Conservation (phyloP, 129 eudicot genomes). For the sunflower (Helianthus annuus) region HanXRQr2.0-SUNRISE NC_035441.2:115345259-115345758, state of each 20-base stretch:
- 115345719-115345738: not conserved
- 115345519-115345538: too few species aligned
- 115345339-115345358: not conserved
- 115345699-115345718: not conserved
- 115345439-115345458: too few species aligned
- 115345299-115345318: too few species aligned
- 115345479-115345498: too few species aligned
- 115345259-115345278: not conserved
- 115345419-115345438: too few species aligned
- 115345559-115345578: too few species aligned
- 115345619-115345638: not conserved
- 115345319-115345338: not conserved
- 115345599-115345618: not conserved
- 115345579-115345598: too few species aligned
- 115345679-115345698: slow-evolving; percentile 1
- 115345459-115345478: too few species aligned
- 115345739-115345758: not conserved
- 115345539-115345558: too few species aligned
- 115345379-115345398: not conserved
- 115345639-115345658: slow-evolving; percentile 11
- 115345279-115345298: too few species aligned
- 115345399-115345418: too few species aligned
- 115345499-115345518: too few species aligned
- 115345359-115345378: not conserved
- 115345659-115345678: not conserved